phyloP scores from a whole-genome alignment of 2,329 filamentous ascomycete species.

The Colletotrichum camelliae region DNA sequence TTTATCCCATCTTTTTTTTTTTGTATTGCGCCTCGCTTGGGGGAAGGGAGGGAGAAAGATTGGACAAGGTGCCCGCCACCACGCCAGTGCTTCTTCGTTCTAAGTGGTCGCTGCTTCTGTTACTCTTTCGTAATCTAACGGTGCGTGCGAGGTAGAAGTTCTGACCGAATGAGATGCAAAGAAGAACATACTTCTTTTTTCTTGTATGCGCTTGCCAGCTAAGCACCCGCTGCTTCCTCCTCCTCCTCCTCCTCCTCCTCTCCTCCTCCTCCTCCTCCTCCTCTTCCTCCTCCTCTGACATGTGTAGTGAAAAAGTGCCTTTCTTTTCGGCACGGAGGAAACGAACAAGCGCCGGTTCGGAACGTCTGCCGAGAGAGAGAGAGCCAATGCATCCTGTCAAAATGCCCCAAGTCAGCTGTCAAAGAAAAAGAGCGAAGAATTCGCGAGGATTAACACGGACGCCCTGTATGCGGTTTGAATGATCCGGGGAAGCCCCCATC shows the following conservation, averaged over 20 bases:
- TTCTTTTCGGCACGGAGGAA: not conserved
- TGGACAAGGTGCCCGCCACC: not conserved
- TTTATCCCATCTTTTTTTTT: not conserved
- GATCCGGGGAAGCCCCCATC: not conserved
- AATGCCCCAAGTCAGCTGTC: not conserved
- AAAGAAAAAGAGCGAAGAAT: not conserved
- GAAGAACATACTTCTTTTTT: not conserved
- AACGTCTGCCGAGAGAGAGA: not conserved
- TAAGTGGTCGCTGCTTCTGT: not conserved
- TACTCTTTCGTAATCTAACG: not conserved
- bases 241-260: not conserved
- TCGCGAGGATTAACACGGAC: not conserved
- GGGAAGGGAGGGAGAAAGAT: not conserved
- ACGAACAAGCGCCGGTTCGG: not conserved
- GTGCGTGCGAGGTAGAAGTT: not conserved
- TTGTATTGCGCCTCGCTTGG: not conserved
- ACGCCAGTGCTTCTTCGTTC: not conserved
- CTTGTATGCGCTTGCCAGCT: not conserved
- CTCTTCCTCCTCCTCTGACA: not conserved
- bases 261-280: not conserved
- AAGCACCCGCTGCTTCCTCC: not conserved
- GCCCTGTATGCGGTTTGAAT: not conserved
- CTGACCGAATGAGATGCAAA: not conserved
- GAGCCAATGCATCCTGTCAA: not conserved
- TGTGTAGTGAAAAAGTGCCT: not conserved